phyloP scores from a whole-genome alignment of 805 yeast species.

The Cyberlindnera petersonii region DNA sequence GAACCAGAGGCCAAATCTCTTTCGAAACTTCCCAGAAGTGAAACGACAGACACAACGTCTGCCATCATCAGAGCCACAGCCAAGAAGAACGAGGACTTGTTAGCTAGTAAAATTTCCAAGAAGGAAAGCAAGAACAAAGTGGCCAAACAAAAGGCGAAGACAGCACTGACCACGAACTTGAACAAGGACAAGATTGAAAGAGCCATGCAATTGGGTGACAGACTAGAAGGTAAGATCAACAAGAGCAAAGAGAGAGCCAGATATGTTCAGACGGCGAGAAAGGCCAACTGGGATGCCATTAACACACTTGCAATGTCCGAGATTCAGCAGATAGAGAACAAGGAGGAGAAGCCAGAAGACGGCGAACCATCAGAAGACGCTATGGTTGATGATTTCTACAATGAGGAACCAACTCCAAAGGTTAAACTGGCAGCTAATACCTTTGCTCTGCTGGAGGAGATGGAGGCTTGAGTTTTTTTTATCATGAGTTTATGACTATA shows the following conservation, averaged over 20 bases:
- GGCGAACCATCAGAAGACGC: constrained; percentile 13
- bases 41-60: constrained; percentile 54
- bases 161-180: constrained; percentile 30
- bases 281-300: constrained; percentile 69
- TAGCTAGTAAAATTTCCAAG: constrained; percentile 50
- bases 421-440: constrained; percentile 18
- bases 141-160: constrained; percentile 28
- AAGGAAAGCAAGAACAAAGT: constrained; percentile 25
- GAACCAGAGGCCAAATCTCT: constrained; percentile 48
- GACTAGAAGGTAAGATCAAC: constrained; percentile 56
- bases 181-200: constrained; percentile 42
- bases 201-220: constrained; percentile 49
- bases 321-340: constrained; percentile 16
- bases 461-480: constrained; percentile 24
- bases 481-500: not conserved
- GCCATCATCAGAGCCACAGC: constrained; percentile 65
- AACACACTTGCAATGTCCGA: constrained; percentile 40
- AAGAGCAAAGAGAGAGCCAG: constrained; percentile 62
- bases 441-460: constrained; percentile 31
- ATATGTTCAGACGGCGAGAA: constrained; percentile 57
- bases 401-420: constrained; percentile 14
- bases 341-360: constrained; percentile 19
- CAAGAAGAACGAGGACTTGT: constrained; percentile 58
- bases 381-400: constrained; percentile 25
- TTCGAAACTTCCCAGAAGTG: constrained; percentile 51